Evolutionary conservation across 352 stramenopile species (phyloP).

Genomic region (Phytopythium litorale): DNA sequence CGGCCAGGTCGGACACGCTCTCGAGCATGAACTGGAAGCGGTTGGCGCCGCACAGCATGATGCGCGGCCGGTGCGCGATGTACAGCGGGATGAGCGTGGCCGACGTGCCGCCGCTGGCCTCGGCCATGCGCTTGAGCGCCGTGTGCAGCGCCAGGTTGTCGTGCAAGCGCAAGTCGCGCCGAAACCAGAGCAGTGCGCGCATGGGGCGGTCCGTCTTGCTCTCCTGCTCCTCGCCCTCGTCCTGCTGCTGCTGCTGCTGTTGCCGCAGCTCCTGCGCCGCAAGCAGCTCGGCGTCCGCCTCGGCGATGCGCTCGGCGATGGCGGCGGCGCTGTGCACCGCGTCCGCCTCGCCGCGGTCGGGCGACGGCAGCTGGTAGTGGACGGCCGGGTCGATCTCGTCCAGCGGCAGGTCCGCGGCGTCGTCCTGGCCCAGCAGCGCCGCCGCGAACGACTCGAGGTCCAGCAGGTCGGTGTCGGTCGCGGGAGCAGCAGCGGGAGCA

Average conservation of each 20-base stretch:
- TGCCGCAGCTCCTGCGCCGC: slow-evolving; percentile 5
- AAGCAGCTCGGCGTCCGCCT: slow-evolving; percentile 4
- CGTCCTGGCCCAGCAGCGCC: slow-evolving; percentile 29
- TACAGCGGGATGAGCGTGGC: slow-evolving; percentile 85
- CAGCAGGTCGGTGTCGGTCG: slow-evolving; percentile 25
- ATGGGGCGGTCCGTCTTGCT: slow-evolving; percentile 20
- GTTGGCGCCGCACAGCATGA: slow-evolving; percentile 78
- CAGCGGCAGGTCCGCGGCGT: slow-evolving; percentile 14
- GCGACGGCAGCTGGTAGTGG: slow-evolving; percentile 12
- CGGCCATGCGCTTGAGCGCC: slow-evolving; percentile 31
- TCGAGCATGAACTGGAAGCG: slow-evolving; percentile 94
- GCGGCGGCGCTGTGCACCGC: not conserved
- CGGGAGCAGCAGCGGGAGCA: not conserved
- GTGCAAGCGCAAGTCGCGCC: slow-evolving; percentile 94
- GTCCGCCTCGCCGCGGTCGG: not conserved
- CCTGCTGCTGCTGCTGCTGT: not conserved
- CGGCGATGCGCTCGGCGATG: slow-evolving; percentile 5
- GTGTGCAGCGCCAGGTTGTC: slow-evolving; percentile 93
- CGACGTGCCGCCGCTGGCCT: not conserved
- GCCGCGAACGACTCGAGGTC: slow-evolving; percentile 35
- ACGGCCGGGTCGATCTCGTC: slow-evolving; percentile 36
- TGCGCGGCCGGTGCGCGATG: slow-evolving; percentile 84
- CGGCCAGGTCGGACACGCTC: slow-evolving; percentile 81
- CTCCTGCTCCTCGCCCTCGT: slow-evolving; percentile 1
- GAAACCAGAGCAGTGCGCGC: slow-evolving; percentile 89